These are phyloP conservation scores for Xylaria sp. DNA, from an alignment of 2,329 filamentous ascomycete genomes.

Conservation along the genomic window DNA sequence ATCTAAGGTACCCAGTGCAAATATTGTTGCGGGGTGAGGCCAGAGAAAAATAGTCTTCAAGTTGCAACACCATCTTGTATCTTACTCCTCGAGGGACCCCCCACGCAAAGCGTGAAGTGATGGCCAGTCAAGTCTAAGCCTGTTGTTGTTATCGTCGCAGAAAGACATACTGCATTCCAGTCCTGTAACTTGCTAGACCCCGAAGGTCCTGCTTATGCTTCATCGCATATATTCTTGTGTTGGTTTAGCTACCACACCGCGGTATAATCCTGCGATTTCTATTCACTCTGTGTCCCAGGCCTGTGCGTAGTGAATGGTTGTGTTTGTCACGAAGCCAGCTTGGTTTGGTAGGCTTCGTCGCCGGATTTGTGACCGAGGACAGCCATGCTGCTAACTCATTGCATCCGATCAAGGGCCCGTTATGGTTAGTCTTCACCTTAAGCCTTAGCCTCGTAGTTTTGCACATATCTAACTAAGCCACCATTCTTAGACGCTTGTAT, in stretches of 20 bases:
- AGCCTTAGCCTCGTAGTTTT: no score
- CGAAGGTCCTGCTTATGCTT: constrained; percentile 11
- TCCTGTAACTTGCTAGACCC: not conserved
- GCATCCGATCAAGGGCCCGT: no score
- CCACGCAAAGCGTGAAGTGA: constrained; percentile 4
- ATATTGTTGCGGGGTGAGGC: constrained; percentile 15
- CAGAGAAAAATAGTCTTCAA: constrained; percentile 6
- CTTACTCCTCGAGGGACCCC: constrained; percentile 8
- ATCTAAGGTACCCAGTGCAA: constrained; percentile 23
- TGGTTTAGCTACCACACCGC: constrained; percentile 18
- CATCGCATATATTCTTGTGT: constrained; percentile 30
- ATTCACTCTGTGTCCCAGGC: constrained; percentile 8
- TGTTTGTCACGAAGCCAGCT: no score
- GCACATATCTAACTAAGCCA: no score
- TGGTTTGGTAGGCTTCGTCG: no score
- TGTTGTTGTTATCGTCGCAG: constrained; percentile 9
- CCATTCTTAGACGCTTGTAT: no score
- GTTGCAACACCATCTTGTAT: constrained; percentile 16
- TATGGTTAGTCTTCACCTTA: no score
- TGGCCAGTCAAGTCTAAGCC: constrained; percentile 5
- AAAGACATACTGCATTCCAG: constrained; percentile 18
- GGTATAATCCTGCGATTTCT: constrained; percentile 32
- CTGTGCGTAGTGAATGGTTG: no score
- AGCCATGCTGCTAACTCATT: no score
- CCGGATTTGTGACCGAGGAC: no score